Percentiles rank a stretch among this genome's conserved stretches.
Evolutionary conservation across 164 flowering plant genomes (phyloP).

Genomic region (Annona squamosa): DNA sequence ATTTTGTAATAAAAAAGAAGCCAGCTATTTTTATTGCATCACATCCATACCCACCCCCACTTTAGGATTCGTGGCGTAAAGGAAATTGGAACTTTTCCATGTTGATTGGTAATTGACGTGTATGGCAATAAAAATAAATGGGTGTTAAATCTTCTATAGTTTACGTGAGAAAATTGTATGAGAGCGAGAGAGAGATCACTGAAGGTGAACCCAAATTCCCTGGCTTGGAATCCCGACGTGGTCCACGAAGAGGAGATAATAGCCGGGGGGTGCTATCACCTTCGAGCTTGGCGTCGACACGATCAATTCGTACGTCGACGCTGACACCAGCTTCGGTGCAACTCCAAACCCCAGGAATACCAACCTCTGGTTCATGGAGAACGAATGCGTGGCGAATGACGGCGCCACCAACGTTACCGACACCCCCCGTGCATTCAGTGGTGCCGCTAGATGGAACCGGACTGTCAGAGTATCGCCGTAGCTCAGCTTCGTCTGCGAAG

Average conservation of each 20-base stretch:
- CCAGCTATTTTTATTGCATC: too few species aligned
- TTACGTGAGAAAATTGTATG: not conserved
- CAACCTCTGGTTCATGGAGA: constrained; percentile 46
- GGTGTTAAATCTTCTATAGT: not conserved
- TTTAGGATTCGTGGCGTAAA: too few species aligned
- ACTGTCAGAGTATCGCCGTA: constrained; percentile 22
- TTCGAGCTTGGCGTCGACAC: constrained; percentile 27
- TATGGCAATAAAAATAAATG: not conserved
- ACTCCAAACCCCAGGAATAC: constrained; percentile 20
- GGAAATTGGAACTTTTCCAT: too few species aligned
- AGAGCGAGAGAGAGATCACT: not conserved
- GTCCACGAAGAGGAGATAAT: constrained; percentile 35
- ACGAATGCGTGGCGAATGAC: constrained; percentile 44
- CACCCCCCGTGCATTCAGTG: constrained; percentile 3
- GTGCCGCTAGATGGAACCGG: constrained; percentile 18
- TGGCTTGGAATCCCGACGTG: constrained; percentile 38
- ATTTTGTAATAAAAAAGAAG: too few species aligned
- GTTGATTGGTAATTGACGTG: too few species aligned
- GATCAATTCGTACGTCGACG: constrained; percentile 11
- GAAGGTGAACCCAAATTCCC: constrained; percentile 43
- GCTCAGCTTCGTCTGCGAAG: constrained; percentile 11
- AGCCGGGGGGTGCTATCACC: constrained; percentile 40
- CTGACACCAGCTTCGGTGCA: constrained; percentile 1
- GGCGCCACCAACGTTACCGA: constrained; percentile 45
- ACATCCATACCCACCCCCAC: too few species aligned